Base-by-base conservation (phyloP, 306 rosid genomes). In the Casuarina equisetifolia region DNA sequence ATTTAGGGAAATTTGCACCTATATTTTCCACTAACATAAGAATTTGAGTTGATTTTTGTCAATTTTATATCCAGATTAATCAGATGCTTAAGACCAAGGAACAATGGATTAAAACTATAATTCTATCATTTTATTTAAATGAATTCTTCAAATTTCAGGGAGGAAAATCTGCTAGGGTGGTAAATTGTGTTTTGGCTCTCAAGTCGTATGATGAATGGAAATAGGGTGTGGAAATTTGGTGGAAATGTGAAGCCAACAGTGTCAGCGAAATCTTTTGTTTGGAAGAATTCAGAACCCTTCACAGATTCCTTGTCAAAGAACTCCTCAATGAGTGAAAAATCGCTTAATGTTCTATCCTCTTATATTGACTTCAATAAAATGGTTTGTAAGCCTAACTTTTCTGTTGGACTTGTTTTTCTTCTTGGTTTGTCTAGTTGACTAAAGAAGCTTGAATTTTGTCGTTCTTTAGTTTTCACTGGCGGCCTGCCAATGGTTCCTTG, bases 191-290 rank as follows among this genome's bases (percentile, higher is more conserved):
- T 69, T 74, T 94, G 79, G 98, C 93, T 16, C 88, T 94, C 5
- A 94, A 94, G 80, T 92, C 98, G 76, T 94, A 85, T 67, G 81
- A 86, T 74, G 97, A 92, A 62, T 90, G 98, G 98, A 94, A 94
- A 85, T 93, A 87, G 58, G 57, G 85, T 78, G 49, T 94, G 97
- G 97, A 94, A 92, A 76, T 94, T 92, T 78, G 95, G 98, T 75
- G 97, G 91, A 79, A 90, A 88, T 81, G 78, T 89, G 64, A 94
- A 94, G 72, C 87, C 93, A 13, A 40, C 83, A 13, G 17, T 81
- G 19, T 69, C 93, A 5, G 70, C 87, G 36, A 92, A 92, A 75
- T 74, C 95, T 49, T 90, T 92, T 73, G 86, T 85, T 51, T 85
- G 97, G 58, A 94, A 92, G 81, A 92, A 89, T 75, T 92, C 93